Evolutionary conservation across 441 rosid species (phyloP).

Genomic region (Cnidoscolus chayamansa): DNA sequence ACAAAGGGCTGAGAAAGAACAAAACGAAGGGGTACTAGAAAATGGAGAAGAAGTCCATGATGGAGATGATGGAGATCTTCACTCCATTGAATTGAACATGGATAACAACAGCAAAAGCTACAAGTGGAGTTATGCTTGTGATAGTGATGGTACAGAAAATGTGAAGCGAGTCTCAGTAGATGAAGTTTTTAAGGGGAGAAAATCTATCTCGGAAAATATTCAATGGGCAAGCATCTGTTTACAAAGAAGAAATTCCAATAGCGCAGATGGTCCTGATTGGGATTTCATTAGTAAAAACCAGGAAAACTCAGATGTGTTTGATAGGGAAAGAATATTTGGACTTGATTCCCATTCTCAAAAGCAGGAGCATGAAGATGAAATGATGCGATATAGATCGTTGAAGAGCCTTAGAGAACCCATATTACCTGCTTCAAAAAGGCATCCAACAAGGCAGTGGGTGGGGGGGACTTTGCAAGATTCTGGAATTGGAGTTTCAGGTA

Average conservation of each 20-base stretch:
- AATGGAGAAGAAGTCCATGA: slow-evolving; percentile 28
- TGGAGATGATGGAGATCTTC: slow-evolving; percentile 67
- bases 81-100: slow-evolving; percentile 85
- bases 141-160: slow-evolving; percentile 32
- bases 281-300: slow-evolving; percentile 31
- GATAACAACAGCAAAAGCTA: slow-evolving; percentile 59
- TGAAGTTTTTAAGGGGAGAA: slow-evolving; percentile 42
- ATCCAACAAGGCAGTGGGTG: slow-evolving; percentile 36
- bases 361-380: slow-evolving; percentile 37
- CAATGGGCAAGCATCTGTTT: slow-evolving; percentile 55
- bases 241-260: slow-evolving; percentile 32
- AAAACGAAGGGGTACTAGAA: slow-evolving; percentile 17
- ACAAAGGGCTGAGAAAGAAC: slow-evolving; percentile 24
- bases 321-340: slow-evolving; percentile 30
- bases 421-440: slow-evolving; percentile 34
- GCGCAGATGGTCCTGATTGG: slow-evolving; percentile 22
- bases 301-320: slow-evolving; percentile 35
- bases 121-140: slow-evolving; percentile 66
- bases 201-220: slow-evolving; percentile 48
- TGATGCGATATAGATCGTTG: slow-evolving; percentile 39
- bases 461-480: slow-evolving; percentile 29
- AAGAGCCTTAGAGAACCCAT: slow-evolving; percentile 54
- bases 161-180: slow-evolving; percentile 31
- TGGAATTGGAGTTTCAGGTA: slow-evolving; percentile 20
- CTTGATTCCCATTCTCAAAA: slow-evolving; percentile 30